Conservation (phyloP, 2,329 filamentous ascomycete genomes). For the Coniochaeta sp. region DNA sequence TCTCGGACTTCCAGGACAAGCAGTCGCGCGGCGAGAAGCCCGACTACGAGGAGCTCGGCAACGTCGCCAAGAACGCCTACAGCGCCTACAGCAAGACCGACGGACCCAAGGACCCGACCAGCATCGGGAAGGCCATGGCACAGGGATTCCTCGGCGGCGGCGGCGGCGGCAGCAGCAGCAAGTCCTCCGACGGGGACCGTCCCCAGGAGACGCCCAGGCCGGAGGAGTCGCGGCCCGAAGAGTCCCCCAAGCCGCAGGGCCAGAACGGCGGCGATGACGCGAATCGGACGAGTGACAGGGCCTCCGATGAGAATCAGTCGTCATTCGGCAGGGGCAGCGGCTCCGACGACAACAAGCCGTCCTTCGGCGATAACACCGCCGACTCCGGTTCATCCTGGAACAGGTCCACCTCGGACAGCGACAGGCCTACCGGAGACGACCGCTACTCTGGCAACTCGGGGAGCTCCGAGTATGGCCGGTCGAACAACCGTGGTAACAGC, state of each 20-base stretch:
- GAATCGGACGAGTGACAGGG: neutral
- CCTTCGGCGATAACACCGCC: neutral
- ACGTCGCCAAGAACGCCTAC: constrained; percentile 25
- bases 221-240: neutral
- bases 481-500: neutral
- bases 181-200: neutral
- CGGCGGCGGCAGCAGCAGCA: too few species aligned
- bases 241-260: neutral
- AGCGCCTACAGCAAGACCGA: constrained; percentile 11
- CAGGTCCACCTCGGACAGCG: neutral
- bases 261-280: neutral
- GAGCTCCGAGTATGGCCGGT: neutral
- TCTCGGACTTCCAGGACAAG: constrained; percentile 10
- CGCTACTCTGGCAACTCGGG: neutral
- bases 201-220: neutral
- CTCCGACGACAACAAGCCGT: neutral
- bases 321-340: neutral
- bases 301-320: neutral
- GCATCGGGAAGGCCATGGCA: constrained; percentile 8
- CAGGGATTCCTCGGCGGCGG: neutral
- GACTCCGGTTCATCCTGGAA: too few species aligned
- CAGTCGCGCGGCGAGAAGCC: constrained; percentile 22
- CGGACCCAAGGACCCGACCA: constrained; percentile 6
- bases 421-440: neutral
- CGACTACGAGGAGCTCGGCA: constrained; percentile 21